Evolutionary conservation across 1,284 basidiomycete genomes (phyloP), one percentile per base, ranked within the genome.

Genomic region (Schizophyllum amplum): DNA sequence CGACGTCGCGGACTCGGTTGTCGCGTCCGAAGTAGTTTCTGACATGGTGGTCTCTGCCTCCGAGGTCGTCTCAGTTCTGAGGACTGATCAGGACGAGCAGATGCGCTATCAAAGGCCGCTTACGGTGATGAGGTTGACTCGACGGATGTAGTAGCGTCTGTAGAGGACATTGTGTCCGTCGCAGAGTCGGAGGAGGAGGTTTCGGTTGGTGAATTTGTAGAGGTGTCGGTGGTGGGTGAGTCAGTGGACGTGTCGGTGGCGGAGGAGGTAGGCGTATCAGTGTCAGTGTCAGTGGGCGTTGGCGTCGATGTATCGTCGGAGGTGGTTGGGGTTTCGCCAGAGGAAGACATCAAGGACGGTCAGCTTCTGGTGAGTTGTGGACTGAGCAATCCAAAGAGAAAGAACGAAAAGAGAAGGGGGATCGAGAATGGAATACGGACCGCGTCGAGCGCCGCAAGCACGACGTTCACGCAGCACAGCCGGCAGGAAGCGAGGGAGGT

Each of bases 241-340:
- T 50, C 52, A 20, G 57, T 26, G 20, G 56, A 48, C 42, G 58
- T 52, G 22, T 62, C 24, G 11, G 58, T 56, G 3, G 61, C 51
- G 23, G 66, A 63, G 55, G 65, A 50, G 27, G 60, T 25, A 20
- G 60, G 51, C 15, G 61, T 54, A 42, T 42, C 33, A 42, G 62
- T 62, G 47, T 56, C 26, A 24, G 57, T 53, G 23, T 50, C 53
- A 51, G 57, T 51, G 33, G 60, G 24, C 24, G 52, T 55, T 6
- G 65, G 57, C 51, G 65, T 50, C 1, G 51, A 26, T 27, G 55
- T n/a, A 25, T 56, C 54, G 47, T 58, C 56, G 17, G 59, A 47
- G 17, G 52, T 51, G 7, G 59, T 51, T 21, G 48, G 57, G 13
- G 33, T 13, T 13, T 42, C 33, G 33, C 33, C 33, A 42, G 33